These are phyloP conservation scores for Deinandra increscens DNA, from an alignment of 129 eudicot species.

Conservation along the genomic window DNA sequence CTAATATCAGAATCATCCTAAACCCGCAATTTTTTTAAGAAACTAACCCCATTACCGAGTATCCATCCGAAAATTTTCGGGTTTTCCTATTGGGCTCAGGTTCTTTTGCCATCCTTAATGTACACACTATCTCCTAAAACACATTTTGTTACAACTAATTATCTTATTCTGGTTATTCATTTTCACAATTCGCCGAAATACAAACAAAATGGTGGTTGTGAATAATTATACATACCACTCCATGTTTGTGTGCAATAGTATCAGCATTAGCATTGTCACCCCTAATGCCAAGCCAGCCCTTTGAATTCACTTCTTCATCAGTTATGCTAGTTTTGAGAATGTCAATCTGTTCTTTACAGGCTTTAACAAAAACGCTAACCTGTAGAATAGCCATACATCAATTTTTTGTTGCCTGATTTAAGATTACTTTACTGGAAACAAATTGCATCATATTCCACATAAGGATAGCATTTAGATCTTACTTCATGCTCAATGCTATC, in stretches of 20 bases:
- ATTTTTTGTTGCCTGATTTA: background rate
- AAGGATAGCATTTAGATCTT: constrained; percentile 29
- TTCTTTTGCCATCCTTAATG: background rate
- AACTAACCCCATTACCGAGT: background rate
- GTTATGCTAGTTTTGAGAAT: constrained; percentile 66
- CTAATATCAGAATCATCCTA: background rate
- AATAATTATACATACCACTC: constrained; percentile 63
- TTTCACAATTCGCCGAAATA: background rate
- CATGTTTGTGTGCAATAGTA: constrained; percentile 91
- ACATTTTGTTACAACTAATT: background rate
- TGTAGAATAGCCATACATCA: constrained; percentile 34
- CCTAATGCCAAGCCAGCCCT: constrained; percentile 84
- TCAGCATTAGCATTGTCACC: constrained; percentile 67
- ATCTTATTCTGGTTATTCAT: background rate
- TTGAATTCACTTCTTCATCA: constrained; percentile 73
- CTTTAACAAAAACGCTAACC: constrained; percentile 80
- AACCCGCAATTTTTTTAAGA: background rate
- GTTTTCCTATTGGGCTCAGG: too few species aligned
- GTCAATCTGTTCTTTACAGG: constrained; percentile 91
- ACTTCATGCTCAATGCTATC: constrained; percentile 98
- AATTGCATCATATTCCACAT: background rate
- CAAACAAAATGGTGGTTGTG: background rate
- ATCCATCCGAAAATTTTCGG: too few species aligned
- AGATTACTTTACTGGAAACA: background rate
- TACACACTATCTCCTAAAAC: background rate